phyloP scores from a whole-genome alignment of 805 yeast genomes.

The Candida sanyiensis region DNA sequence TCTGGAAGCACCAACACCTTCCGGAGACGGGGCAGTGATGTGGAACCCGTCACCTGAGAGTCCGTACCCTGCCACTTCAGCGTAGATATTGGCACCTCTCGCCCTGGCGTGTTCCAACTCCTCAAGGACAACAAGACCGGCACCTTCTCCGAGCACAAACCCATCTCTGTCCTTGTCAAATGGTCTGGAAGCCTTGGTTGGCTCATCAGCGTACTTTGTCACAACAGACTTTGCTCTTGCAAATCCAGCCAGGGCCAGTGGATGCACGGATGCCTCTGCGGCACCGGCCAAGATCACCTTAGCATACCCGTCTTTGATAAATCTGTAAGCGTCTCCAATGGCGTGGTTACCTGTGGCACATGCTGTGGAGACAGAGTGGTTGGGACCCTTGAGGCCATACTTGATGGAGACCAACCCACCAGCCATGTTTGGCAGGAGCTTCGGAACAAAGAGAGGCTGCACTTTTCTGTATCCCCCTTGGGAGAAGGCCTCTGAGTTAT shows the following conservation, averaged over 20 bases:
- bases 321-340: slow-evolving; percentile 86
- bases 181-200: slow-evolving; percentile 73
- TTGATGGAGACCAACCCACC: slow-evolving; percentile 84
- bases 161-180: slow-evolving; percentile 78
- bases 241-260: slow-evolving; percentile 84
- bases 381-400: slow-evolving; percentile 74
- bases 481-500: slow-evolving; percentile 49
- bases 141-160: slow-evolving; percentile 90
- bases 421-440: slow-evolving; percentile 84
- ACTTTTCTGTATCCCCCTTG: slow-evolving; percentile 58
- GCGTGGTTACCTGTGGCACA: slow-evolving; percentile 96
- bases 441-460: slow-evolving; percentile 84
- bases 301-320: slow-evolving; percentile 74
- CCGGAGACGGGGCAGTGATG: slow-evolving; percentile 82
- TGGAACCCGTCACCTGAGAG: slow-evolving; percentile 88
- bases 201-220: slow-evolving; percentile 54
- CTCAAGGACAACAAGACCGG: slow-evolving; percentile 77
- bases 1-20: slow-evolving; percentile 78
- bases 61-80: slow-evolving; percentile 85
- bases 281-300: slow-evolving; percentile 94
- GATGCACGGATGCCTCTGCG: slow-evolving; percentile 81
- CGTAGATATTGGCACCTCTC: slow-evolving; percentile 66
- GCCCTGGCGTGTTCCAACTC: slow-evolving; percentile 64
- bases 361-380: slow-evolving; percentile 86
- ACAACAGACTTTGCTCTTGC: slow-evolving; percentile 81